A percentile compares a stretch with the other conserved stretches of the same genome.
These are phyloP conservation scores for Metarhizium album DNA, from an alignment of 2,329 filamentous ascomycete species.

Conservation along the genomic window DNA sequence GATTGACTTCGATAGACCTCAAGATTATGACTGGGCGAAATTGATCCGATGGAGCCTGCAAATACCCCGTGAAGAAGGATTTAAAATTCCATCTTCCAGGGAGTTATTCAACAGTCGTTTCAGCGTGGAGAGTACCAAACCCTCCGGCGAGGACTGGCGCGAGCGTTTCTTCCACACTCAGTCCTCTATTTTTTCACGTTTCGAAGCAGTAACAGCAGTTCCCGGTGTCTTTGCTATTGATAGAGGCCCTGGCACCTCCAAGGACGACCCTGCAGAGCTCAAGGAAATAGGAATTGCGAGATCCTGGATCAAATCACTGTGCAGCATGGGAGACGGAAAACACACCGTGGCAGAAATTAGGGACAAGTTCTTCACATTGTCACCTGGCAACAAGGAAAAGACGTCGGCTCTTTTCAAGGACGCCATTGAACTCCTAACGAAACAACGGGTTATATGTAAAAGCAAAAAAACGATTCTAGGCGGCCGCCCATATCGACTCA, in stretches of 20 bases:
- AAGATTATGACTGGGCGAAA: slow-evolving; percentile 56
- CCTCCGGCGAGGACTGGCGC: slow-evolving; percentile 33
- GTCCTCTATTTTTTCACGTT: slow-evolving; percentile 45
- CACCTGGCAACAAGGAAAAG: slow-evolving; percentile 24
- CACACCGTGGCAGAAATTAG: slow-evolving; percentile 39
- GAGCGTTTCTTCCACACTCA: slow-evolving; percentile 45
- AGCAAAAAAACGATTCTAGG: slow-evolving; percentile 46
- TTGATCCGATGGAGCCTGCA: slow-evolving; percentile 57
- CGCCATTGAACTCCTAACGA: slow-evolving; percentile 37
- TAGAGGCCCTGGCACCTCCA: slow-evolving; percentile 6
- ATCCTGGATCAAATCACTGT: slow-evolving; percentile 51
- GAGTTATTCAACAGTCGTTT: slow-evolving; percentile 33
- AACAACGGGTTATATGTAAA: slow-evolving; percentile 45
- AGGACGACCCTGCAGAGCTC: slow-evolving; percentile 7
- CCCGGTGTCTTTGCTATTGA: slow-evolving; percentile 28
- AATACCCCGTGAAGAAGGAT: slow-evolving; percentile 33
- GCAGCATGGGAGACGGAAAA: slow-evolving; percentile 37
- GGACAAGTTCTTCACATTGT: slow-evolving; percentile 40
- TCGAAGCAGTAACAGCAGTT: slow-evolving; percentile 41
- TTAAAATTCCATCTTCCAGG: slow-evolving; percentile 37
- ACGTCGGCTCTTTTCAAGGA: slow-evolving; percentile 35
- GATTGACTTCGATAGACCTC: slow-evolving; percentile 52
- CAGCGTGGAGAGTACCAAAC: slow-evolving; percentile 25
- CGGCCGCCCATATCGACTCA: slow-evolving; percentile 53
- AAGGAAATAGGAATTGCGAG: slow-evolving; percentile 33